Percentiles rank a stretch among this genome's conserved stretches.
Evolutionary conservation across 2,329 filamentous ascomycete genomes (phyloP).

Genomic region (Cladosporium sphaerospermum): DNA sequence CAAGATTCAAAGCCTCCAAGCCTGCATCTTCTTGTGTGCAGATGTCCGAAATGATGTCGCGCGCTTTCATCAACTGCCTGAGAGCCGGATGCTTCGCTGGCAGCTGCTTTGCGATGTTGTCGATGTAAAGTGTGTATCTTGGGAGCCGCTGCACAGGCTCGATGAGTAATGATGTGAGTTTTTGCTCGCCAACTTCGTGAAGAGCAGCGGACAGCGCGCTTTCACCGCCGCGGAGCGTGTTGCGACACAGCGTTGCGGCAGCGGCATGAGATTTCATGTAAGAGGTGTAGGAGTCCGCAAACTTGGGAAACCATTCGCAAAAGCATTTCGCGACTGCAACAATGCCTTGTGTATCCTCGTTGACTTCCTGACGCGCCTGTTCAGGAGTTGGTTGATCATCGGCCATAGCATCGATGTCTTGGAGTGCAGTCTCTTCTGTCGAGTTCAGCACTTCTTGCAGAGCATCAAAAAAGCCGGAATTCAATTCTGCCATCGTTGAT

Average conservation of each 20-base stretch:
- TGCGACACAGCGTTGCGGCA: constrained; percentile 74
- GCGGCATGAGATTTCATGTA: constrained; percentile 88
- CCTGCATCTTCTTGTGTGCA: constrained; percentile 79
- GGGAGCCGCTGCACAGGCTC: constrained; percentile 93
- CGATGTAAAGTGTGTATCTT: constrained; percentile 91
- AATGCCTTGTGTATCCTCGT: constrained; percentile 52
- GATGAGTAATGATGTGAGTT: constrained; percentile 83
- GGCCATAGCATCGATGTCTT: constrained; percentile 60
- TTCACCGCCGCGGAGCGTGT: constrained; percentile 67
- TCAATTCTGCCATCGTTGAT: constrained; percentile 73
- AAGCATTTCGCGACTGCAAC: constrained; percentile 73
- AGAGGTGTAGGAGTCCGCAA: constrained; percentile 83
- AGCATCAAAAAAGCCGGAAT: constrained; percentile 71
- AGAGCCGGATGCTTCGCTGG: constrained; percentile 82
- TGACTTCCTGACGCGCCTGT: constrained; percentile 56
- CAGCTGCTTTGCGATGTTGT: constrained; percentile 83
- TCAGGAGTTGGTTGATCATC: constrained; percentile 34
- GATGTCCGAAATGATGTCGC: constrained; percentile 92
- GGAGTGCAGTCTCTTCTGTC: constrained; percentile 72
- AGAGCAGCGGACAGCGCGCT: constrained; percentile 79
- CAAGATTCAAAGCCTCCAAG: constrained; percentile 63
- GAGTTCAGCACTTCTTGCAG: constrained; percentile 72
- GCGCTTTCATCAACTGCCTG: constrained; percentile 74
- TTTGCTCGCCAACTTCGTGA: constrained; percentile 80
- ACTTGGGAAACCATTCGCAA: constrained; percentile 87